These are phyloP conservation scores for Cercospora citrullina DNA, from an alignment of 2,329 filamentous ascomycete genomes.

Conservation along the genomic window DNA sequence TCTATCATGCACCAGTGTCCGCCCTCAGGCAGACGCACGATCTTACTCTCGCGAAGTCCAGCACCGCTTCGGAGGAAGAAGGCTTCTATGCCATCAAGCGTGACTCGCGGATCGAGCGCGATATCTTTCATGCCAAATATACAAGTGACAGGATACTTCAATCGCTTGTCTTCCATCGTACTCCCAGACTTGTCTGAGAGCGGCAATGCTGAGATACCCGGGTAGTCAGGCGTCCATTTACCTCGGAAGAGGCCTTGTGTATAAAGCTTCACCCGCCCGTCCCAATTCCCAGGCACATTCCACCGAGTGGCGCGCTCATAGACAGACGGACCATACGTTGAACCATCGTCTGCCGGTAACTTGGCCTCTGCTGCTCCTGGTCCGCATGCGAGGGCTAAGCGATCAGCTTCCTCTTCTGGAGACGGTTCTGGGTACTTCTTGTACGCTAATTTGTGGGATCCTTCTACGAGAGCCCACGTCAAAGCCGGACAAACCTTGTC, in stretches of 20 bases:
- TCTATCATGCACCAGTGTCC: constrained; percentile 59
- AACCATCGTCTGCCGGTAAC: constrained; percentile 35
- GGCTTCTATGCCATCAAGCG: constrained; percentile 54
- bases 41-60: constrained; percentile 36
- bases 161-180: constrained; percentile 22
- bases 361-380: constrained; percentile 51
- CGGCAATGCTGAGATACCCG: constrained; percentile 16
- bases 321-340: constrained; percentile 46
- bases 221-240: constrained; percentile 44
- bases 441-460: constrained; percentile 27
- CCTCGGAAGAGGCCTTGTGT: constrained; percentile 50
- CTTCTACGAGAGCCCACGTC: constrained; percentile 49
- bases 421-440: constrained; percentile 12
- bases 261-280: constrained; percentile 56
- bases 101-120: constrained; percentile 52
- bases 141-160: constrained; percentile 56
- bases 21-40: constrained; percentile 51
- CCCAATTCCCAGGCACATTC: constrained; percentile 47
- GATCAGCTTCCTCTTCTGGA: constrained; percentile 13
- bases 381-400: constrained; percentile 54
- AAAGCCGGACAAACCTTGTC: constrained; percentile 38
- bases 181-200: constrained; percentile 34
- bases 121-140: constrained; percentile 56
- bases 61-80: constrained; percentile 42
- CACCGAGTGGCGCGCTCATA: constrained; percentile 38